Percentiles rank a stretch among this genome's conserved stretches.
Conservation (phyloP, 306 rosid species). For the Astragalus membranaceus region DNA sequence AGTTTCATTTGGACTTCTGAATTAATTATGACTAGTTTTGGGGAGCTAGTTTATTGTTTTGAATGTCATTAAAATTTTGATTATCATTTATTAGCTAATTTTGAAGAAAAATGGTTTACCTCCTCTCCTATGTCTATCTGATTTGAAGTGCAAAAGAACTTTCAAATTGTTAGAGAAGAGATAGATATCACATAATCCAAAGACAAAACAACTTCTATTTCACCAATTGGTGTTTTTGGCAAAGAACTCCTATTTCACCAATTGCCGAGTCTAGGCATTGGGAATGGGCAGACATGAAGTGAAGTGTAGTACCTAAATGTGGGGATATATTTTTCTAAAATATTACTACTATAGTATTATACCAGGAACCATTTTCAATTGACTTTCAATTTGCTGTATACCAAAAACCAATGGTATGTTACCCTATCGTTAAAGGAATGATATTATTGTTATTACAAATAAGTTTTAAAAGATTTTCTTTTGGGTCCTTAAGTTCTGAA, state of each 20-base stretch:
- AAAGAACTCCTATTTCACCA: no score
- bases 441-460: not conserved
- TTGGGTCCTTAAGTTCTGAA: not conserved
- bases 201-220: no score
- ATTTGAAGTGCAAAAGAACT: no score
- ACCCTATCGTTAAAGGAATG: not conserved
- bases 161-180: no score
- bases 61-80: not conserved
- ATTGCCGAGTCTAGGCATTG: no score
- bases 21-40: not conserved
- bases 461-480: not conserved
- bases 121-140: not conserved
- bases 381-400: not conserved
- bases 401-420: no score
- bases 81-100: not conserved
- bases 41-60: conserved; percentile 13
- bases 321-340: not conserved
- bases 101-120: not conserved
- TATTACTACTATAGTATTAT: not conserved
- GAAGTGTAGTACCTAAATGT: not conserved
- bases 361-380: not conserved
- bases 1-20: conserved; percentile 29
- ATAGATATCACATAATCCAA: no score
- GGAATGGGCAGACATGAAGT: no score
- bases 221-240: no score